Conservation (phyloP, 331 rosid genomes). For the Acacia concinna region DNA sequence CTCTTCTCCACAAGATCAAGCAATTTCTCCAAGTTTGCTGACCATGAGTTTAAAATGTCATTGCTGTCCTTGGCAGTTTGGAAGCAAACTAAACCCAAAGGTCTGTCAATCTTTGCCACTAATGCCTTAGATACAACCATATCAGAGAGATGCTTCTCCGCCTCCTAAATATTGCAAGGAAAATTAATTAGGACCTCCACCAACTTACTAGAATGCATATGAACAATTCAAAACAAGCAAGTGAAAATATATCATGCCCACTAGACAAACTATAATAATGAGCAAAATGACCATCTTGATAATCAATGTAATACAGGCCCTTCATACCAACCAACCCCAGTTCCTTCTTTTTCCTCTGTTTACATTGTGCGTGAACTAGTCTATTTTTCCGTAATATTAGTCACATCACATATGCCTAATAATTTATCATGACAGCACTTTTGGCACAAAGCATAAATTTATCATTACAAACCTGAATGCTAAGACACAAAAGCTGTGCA, state of each 20-base stretch:
- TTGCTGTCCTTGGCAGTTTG: slow-evolving; percentile 87
- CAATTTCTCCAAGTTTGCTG: slow-evolving; percentile 88
- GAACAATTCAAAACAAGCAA: neutral
- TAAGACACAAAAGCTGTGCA: slow-evolving; percentile 84
- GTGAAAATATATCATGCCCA: slow-evolving; percentile 16
- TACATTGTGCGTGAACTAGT: neutral
- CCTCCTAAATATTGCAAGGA: slow-evolving; percentile 54
- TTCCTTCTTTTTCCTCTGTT: neutral
- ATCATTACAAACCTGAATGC: slow-evolving; percentile 65
- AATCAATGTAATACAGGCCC: slow-evolving; percentile 3
- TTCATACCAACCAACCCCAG: neutral
- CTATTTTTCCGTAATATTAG: neutral
- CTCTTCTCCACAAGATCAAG: slow-evolving; percentile 99
- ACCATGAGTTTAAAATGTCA: slow-evolving; percentile 88
- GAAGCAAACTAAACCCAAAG: slow-evolving; percentile 76
- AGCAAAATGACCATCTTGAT: neutral
- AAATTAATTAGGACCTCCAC: slow-evolving; percentile 12
- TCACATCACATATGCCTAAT: neutral
- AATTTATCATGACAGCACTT: neutral
- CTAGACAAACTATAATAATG: slow-evolving; percentile 10
- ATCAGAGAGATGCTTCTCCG: slow-evolving; percentile 96
- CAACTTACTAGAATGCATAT: neutral
- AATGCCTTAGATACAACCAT: slow-evolving; percentile 98
- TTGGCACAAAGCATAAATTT: neutral
- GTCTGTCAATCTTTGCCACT: slow-evolving; percentile 91